Evolutionary conservation across 176 grass and related monocot species (phyloP).

Genomic region (Cenchrus fungigraminus): DNA sequence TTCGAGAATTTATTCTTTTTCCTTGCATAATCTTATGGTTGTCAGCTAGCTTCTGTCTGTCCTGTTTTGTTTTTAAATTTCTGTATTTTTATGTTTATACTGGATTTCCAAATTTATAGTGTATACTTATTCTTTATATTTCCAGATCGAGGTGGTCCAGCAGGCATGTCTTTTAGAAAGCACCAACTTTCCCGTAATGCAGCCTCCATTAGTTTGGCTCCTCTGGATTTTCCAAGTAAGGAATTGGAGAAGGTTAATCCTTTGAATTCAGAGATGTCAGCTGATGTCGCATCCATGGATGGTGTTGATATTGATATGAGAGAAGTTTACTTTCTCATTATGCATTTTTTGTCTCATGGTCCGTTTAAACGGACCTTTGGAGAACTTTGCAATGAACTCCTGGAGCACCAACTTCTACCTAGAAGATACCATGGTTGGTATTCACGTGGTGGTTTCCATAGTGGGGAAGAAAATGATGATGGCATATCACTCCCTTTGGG

Average conservation of each 20-base stretch:
- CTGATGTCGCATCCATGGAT: constrained; percentile 47
- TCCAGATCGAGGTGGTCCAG: constrained; percentile 40
- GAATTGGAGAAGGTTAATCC: constrained; percentile 58
- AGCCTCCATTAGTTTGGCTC: constrained; percentile 50
- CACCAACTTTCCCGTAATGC: constrained; percentile 60
- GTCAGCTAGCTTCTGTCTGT: constrained; percentile 4
- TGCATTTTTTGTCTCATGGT: constrained; percentile 92
- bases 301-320: constrained; percentile 81
- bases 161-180: constrained; percentile 74
- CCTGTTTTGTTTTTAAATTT: background rate
- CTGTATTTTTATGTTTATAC: constrained; percentile 6
- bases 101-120: constrained; percentile 4
- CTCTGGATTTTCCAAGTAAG: constrained; percentile 71
- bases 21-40: background rate
- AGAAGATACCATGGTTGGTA: constrained; percentile 99
- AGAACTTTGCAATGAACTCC: constrained; percentile 82
- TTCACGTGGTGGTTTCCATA: constrained; percentile 67
- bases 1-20: constrained; percentile 10
- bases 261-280: constrained; percentile 49
- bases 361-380: constrained; percentile 79
- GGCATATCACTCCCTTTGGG: constrained; percentile 89
- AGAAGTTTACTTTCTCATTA: constrained; percentile 96
- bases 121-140: constrained; percentile 36
- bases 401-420: constrained; percentile 85
- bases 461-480: constrained; percentile 89